These are phyloP conservation scores for Mycena pura DNA, from an alignment of 768 basidiomycete genomes.

Conservation along the genomic window DNA sequence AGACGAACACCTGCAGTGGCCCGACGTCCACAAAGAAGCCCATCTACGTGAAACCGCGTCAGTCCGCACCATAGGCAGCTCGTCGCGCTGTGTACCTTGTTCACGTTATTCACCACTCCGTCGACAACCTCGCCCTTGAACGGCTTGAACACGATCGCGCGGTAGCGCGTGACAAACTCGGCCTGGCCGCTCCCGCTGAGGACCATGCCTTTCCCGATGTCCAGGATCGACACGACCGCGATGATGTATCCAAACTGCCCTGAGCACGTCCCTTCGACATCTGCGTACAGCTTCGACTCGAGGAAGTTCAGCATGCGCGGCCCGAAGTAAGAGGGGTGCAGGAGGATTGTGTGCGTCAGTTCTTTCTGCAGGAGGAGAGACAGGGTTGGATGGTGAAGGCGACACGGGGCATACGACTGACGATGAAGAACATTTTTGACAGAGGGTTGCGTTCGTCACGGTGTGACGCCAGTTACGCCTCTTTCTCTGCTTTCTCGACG, in stretches of 20 bases:
- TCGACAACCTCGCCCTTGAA: slow-evolving; percentile 99
- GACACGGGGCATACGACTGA: slow-evolving; percentile 42
- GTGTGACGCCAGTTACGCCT: neutral
- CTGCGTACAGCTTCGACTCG: slow-evolving; percentile 90
- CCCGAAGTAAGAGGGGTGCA: slow-evolving; percentile 98
- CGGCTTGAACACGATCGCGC: slow-evolving; percentile 99
- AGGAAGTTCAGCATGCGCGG: slow-evolving; percentile 94
- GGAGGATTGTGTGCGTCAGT: slow-evolving; percentile 94
- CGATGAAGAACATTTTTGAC: slow-evolving; percentile 72
- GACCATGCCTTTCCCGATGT: slow-evolving; percentile 93
- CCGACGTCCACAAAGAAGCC: slow-evolving; percentile 98
- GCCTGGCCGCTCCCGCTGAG: slow-evolving; percentile 92
- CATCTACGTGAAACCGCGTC: no score
- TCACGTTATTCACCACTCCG: slow-evolving; percentile 93
- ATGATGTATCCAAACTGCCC: slow-evolving; percentile 96
- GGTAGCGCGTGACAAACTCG: slow-evolving; percentile 93
- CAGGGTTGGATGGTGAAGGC: slow-evolving; percentile 13
- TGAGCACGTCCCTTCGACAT: slow-evolving; percentile 97
- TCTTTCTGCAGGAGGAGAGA: slow-evolving; percentile 76
- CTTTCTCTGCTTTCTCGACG: neutral
- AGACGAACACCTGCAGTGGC: slow-evolving; percentile 92
- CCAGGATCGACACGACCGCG: slow-evolving; percentile 87
- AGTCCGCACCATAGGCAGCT: no score
- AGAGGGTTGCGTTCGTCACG: neutral
- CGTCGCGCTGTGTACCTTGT: no score